Conservation (phyloP, 495 filamentous ascomycete species). For the Lepidopterella palustris region DNA sequence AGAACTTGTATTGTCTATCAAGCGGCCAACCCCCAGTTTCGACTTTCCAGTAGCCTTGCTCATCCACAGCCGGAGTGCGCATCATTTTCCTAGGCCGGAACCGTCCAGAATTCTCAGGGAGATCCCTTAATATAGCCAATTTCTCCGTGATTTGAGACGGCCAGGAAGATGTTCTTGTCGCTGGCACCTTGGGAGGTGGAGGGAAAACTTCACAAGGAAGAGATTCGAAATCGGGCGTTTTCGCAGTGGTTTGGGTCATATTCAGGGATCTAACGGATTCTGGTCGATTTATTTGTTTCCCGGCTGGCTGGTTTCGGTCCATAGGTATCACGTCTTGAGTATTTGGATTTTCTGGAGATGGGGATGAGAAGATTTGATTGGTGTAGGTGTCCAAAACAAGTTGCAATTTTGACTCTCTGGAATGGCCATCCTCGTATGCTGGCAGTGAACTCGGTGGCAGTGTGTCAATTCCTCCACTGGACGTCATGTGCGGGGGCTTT, state of each 20-base stretch:
- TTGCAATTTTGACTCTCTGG: no score
- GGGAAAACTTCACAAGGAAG: constrained; percentile 16
- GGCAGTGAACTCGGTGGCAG: no score
- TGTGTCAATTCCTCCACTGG: no score
- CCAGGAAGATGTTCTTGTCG: background rate
- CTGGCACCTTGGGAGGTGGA: constrained; percentile 7
- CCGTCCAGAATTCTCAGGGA: constrained; percentile 11
- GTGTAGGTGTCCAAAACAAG: no score
- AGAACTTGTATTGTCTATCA: constrained; percentile 16
- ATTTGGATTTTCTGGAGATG: no score
- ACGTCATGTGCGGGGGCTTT: no score
- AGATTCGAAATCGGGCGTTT: background rate
- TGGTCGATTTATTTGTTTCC: no score
- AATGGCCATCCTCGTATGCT: no score
- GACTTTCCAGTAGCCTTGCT: constrained; percentile 23
- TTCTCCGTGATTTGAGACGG: constrained; percentile 23
- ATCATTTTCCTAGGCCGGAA: constrained; percentile 7
- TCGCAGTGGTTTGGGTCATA: background rate
- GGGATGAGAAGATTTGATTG: no score
- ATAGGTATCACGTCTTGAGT: no score
- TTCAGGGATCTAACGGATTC: no score
- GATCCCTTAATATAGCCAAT: constrained; percentile 4
- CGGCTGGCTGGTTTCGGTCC: no score
- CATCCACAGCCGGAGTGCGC: constrained; percentile 9
- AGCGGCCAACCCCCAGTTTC: constrained; percentile 11